Evolutionary conservation across 305 asterid genomes (phyloP).

Genomic region (Ruellia speciosa): DNA sequence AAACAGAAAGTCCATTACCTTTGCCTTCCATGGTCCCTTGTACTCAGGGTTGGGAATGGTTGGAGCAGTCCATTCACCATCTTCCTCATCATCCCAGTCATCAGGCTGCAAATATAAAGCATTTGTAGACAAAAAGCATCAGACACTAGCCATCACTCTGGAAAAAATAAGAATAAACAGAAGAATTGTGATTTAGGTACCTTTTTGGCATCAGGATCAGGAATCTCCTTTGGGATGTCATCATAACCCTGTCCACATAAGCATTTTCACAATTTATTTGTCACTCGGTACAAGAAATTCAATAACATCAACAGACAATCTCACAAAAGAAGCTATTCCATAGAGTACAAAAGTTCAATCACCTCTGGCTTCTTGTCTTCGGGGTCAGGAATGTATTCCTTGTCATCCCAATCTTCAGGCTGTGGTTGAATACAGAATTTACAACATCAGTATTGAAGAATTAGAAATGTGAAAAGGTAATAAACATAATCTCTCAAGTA

Average conservation of each 20-base stretch:
- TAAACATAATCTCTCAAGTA: neutral
- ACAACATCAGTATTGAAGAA: neutral
- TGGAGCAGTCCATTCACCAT: conserved; percentile 97
- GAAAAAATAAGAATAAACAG: neutral
- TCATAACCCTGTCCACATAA: conserved; percentile 63
- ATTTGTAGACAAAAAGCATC: neutral
- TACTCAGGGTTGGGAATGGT: conserved; percentile 93
- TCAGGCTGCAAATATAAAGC: conserved; percentile 64
- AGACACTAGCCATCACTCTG: conserved; percentile 4
- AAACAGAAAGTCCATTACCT: conserved; percentile 39
- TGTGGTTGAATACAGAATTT: conserved; percentile 24
- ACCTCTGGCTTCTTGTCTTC: conserved; percentile 98
- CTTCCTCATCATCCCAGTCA: conserved; percentile 99
- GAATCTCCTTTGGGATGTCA: conserved; percentile 85
- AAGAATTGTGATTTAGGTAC: conserved; percentile 27
- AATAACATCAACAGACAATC: neutral
- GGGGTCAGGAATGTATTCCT: conserved; percentile 83
- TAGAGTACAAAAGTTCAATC: neutral
- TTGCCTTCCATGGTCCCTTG: conserved; percentile 93
- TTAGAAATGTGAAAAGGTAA: neutral
- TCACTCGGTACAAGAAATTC: neutral
- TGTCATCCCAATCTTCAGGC: conserved; percentile 99
- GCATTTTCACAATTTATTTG: neutral
- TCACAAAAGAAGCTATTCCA: neutral
- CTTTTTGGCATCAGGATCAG: conserved; percentile 90